Evolutionary conservation across 2,329 filamentous ascomycete species (phyloP), one percentile per base, ranked within the genome.

Genomic region (Sporothrix phasma): DNA sequence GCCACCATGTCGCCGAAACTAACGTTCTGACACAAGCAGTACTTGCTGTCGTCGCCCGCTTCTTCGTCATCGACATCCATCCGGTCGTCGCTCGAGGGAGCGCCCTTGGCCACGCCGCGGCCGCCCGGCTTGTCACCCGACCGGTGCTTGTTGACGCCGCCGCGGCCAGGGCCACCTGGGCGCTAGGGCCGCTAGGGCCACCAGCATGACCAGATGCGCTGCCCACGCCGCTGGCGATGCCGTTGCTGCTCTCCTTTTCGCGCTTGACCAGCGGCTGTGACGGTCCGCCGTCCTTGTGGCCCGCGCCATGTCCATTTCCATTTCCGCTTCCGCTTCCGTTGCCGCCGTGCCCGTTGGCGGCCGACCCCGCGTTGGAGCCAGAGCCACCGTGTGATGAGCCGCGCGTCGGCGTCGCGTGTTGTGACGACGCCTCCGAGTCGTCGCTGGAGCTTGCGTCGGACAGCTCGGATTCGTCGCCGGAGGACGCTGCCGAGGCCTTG

Each of bases 1-100:
- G 89, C 90, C 67, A 94, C 89, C 90, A 94, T 94, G 72, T 93
- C 88, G 66, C 90, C 90, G 72, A 89, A 92, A 74, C 88, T 91
- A 68, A 92, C 88, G 70, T 88, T 88, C 73, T 92, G 88, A 74
- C 90, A 94, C 34, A 88, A 81, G 76, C 90, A 94, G 76, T 94
- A 94, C 74, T 90, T 89, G 72, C 88, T 87, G 75, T 92, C 88
- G 67, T 88, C 87, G 63, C 85, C 86, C 47, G 87, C 88, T 64
- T 90, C 88, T 59, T 90, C 88, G 37, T 88, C 86, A 24, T 84
- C 80, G 68, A 74, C 79, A 31, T 81, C 81, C 69, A 84, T 76
- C 66, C 76, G 73, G 70, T 84, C 85, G 69, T 86, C 80, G 62
- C 46, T 71, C 72, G 59, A 76, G 72, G 67, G 76, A 76, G 59